phyloP scores from a whole-genome alignment of 768 basidiomycete species.

The Amanita rubescens region DNA sequence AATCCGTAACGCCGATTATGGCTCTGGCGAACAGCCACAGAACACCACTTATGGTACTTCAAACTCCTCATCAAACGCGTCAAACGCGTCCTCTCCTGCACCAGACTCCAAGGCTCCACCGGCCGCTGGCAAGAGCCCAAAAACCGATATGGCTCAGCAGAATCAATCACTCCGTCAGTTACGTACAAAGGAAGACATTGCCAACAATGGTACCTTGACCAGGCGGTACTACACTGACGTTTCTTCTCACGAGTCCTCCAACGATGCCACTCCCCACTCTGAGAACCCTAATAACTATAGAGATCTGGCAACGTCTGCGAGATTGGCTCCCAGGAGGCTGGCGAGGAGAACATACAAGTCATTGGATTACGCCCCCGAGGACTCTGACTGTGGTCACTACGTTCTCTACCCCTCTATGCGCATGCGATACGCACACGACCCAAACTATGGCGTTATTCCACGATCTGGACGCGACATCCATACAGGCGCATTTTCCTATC shows the following conservation, averaged over 20 bases:
- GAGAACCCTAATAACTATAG: background rate
- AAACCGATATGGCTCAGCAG: background rate
- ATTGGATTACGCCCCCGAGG: background rate
- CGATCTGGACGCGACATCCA: background rate
- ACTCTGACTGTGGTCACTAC: background rate
- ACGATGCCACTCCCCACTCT: background rate
- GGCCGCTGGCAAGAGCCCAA: background rate
- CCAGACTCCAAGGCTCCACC: background rate
- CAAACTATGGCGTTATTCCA: background rate
- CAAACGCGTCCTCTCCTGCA: background rate
- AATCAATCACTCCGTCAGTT: background rate
- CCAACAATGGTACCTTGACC: too few relatives aligned
- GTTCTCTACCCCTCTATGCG: background rate
- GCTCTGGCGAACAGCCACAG: background rate
- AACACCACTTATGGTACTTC: background rate
- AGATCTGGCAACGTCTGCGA: background rate
- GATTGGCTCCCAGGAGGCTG: background rate
- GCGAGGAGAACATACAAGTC: background rate
- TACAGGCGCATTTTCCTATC: too few relatives aligned
- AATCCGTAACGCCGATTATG: slow-evolving; percentile 6
- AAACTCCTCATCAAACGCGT: background rate
- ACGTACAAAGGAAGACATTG: background rate
- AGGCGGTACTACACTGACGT: background rate
- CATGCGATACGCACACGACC: background rate
- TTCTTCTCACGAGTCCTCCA: background rate